Conservation (phyloP, 768 basidiomycete species). For the Pleurotus giganteus region DNA sequence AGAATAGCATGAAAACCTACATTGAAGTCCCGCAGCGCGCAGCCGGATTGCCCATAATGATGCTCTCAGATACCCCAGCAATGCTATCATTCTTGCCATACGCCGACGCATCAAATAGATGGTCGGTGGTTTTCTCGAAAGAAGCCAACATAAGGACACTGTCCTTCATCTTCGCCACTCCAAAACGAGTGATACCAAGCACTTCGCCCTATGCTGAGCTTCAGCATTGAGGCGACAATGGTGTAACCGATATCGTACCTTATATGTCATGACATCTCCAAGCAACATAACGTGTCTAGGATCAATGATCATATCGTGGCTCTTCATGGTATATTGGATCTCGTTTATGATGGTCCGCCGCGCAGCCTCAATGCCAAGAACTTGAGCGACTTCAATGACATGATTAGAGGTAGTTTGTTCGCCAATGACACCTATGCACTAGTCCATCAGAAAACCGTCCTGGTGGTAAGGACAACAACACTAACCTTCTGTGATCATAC, state of each 20-base stretch:
- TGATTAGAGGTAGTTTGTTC: slow-evolving; percentile 94
- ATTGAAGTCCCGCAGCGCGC: slow-evolving; percentile 93
- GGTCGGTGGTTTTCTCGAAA: slow-evolving; percentile 99
- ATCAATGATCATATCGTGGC: slow-evolving; percentile 98
- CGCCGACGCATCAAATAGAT: slow-evolving; percentile 95
- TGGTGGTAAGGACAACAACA: not conserved
- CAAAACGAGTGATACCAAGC: slow-evolving; percentile 96
- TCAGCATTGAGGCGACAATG: not conserved
- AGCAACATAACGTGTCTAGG: slow-evolving; percentile 98
- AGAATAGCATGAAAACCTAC: slow-evolving; percentile 42
- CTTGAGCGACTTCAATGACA: slow-evolving; percentile 92
- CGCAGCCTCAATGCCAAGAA: slow-evolving; percentile 98
- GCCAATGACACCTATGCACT: slow-evolving; percentile 79
- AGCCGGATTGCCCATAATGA: slow-evolving; percentile 98
- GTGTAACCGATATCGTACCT: slow-evolving; percentile 43
- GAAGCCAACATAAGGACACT: slow-evolving; percentile 98
- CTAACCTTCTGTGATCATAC: slow-evolving; percentile 95
- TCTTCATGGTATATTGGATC: slow-evolving; percentile 95
- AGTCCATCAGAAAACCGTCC: slow-evolving; percentile 5
- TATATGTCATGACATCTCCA: slow-evolving; percentile 98
- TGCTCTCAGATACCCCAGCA: slow-evolving; percentile 97
- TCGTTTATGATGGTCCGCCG: slow-evolving; percentile 93
- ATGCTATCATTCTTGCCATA: slow-evolving; percentile 95
- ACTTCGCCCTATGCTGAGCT: slow-evolving; percentile 78
- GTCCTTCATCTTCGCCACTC: slow-evolving; percentile 99